Base-by-base conservation (phyloP, 768 basidiomycete species). In the Russula lepida region DNA sequence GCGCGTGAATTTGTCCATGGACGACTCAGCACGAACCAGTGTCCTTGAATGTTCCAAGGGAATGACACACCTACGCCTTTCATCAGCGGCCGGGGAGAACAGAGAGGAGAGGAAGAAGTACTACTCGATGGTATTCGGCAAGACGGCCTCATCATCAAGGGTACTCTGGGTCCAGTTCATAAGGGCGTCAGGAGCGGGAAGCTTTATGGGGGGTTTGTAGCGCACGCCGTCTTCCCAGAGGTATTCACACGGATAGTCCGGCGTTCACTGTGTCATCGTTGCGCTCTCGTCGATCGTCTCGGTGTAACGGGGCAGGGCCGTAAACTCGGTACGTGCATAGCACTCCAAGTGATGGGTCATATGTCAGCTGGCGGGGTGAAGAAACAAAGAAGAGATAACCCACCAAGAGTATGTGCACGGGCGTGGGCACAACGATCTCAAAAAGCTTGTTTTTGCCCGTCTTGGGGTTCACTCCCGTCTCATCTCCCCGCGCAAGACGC, bases 341-440 rank as follows among this genome's bases (percentile, higher is more conserved):
- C 58, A 59, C 60, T 66, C 43, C 35, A 27, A 3, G n/a, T n/a
- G 21, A 44, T 19, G 9, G n/a, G 11, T 11, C 37, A 39, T 6
- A 17, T 11, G 46, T 54, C 30, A 33, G 19, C 27, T 6, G 11
- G 25, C 21, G n/a, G 9, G 17, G 11, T 17, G 8, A 41, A 23
- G 13, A 33, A n/a, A n/a, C n/a, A n/a, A 19, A 35, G n/a, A n/a
- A n/a, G n/a, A n/a, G 41, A 47, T 19, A 48, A 76, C 88, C 76
- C 63, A 92, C 90, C 19, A 93, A 94, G 55, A 97, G 82, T 52
- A 98, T 84, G 58, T 90, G 86, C 39, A 97, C 79, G 0, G 93
- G 92, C 0, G 84, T 85, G 70, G 92, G 87, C 61, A 95, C 82
- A 28, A 89, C 83, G 65, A 95, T 90, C 70, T 94, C 94, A 71